Percentiles rank a stretch among this genome's conserved stretches.
These are phyloP conservation scores for Centella asiatica DNA, from an alignment of 129 eudicot genomes.

Conservation along the genomic window DNA sequence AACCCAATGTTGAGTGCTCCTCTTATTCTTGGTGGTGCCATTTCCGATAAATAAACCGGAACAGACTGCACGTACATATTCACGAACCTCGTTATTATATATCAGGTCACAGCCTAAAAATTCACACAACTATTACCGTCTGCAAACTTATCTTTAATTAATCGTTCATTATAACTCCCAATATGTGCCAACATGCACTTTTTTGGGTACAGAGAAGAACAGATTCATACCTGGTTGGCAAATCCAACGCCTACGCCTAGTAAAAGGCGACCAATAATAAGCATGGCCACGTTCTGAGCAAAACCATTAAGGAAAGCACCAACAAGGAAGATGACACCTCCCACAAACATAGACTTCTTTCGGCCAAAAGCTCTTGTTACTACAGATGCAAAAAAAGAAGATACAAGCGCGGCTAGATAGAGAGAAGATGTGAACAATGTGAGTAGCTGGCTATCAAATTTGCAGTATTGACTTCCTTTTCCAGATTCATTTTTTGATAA, in stretches of 20 bases:
- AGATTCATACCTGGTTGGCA: conserved; percentile 25
- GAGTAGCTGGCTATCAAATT: conserved; percentile 28
- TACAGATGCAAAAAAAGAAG: conserved; percentile 31
- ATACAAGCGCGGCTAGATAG: conserved; percentile 30
- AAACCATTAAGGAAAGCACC: conserved; percentile 31
- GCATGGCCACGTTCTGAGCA: conserved; percentile 25
- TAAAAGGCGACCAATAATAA: conserved; percentile 30
- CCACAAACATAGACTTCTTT: conserved; percentile 26
- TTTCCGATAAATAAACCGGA: conserved; percentile 27
- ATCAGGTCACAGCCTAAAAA: too few species aligned
- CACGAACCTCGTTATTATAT: not conserved
- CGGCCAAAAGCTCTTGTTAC: conserved; percentile 22
- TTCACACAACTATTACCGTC: too few species aligned
- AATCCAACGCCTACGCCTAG: conserved; percentile 37
- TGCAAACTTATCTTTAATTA: too few species aligned
- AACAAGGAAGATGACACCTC: conserved; percentile 28
- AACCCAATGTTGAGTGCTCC: conserved; percentile 31
- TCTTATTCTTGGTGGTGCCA: conserved; percentile 20
- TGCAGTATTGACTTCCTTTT: conserved; percentile 27
- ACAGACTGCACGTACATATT: conserved; percentile 13
- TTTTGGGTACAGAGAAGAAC: too few species aligned
- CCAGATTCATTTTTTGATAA: conserved; percentile 4
- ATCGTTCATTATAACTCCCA: too few species aligned
- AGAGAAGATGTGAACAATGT: conserved; percentile 33
- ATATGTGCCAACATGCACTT: too few species aligned